Evolutionary conservation across 2,329 filamentous ascomycete genomes (phyloP).

Genomic region (Myriosclerotinia duriaeana): DNA sequence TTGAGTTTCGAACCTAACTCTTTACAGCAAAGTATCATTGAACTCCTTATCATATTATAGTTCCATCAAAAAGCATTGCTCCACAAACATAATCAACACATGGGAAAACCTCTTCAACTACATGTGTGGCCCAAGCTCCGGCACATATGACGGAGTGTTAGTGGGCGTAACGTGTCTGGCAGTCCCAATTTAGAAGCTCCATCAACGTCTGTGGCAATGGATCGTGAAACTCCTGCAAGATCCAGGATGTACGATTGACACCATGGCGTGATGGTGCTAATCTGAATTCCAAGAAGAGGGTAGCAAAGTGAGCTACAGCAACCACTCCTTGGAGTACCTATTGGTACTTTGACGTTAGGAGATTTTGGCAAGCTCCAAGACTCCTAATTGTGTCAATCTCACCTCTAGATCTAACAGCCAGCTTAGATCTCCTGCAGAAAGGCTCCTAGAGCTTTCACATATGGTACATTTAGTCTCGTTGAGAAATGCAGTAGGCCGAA

Average conservation of each 20-base stretch:
- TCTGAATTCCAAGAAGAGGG: background rate
- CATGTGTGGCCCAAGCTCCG: slow-evolving; percentile 10
- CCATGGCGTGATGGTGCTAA: background rate
- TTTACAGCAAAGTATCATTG: background rate
- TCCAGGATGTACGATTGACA: slow-evolving; percentile 5
- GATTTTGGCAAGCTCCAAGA: slow-evolving; percentile 15
- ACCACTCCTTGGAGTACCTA: slow-evolving; percentile 13
- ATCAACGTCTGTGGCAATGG: slow-evolving; percentile 7
- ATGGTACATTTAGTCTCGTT: background rate
- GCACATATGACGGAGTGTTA: slow-evolving; percentile 6
- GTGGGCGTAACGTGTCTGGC: slow-evolving; percentile 1
- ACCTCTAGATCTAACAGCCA: background rate
- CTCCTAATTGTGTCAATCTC: background rate
- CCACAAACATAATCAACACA: background rate
- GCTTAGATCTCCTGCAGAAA: background rate
- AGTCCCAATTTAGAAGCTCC: slow-evolving; percentile 14
- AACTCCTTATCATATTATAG: background rate
- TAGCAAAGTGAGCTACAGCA: slow-evolving; percentile 10
- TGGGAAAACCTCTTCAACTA: background rate
- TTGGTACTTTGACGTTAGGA: slow-evolving; percentile 5
- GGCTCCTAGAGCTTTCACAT: background rate
- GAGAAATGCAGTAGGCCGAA: slow-evolving; percentile 4
- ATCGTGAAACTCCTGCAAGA: slow-evolving; percentile 11
- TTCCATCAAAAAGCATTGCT: background rate
- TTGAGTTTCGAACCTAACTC: background rate